A percentile compares a stretch with the other conserved stretches of the same genome.
Conservation (phyloP, 176 grass and related monocot genomes). For the Musa acuminata region DNA sequence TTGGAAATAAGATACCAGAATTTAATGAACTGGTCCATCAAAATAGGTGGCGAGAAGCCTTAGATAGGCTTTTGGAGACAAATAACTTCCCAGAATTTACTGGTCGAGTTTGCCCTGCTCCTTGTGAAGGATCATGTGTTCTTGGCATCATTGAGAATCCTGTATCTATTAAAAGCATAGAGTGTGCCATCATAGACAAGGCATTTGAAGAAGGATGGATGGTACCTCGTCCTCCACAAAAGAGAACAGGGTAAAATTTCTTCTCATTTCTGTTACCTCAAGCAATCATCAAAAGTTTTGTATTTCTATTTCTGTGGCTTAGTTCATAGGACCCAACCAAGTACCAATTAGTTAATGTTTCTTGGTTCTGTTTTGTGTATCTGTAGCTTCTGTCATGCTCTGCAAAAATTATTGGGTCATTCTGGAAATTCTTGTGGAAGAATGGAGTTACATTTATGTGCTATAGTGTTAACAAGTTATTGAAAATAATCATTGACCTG, state of each 20-base stretch:
- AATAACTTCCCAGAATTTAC: constrained; percentile 99
- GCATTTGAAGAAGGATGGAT: constrained; percentile 97
- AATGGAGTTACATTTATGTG: background rate
- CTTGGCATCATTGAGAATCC: constrained; percentile 98
- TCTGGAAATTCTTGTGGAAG: too few species aligned
- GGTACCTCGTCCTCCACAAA: constrained; percentile 77
- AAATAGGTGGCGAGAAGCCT: constrained; percentile 85
- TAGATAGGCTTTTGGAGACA: constrained; percentile 89
- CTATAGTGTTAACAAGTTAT: background rate
- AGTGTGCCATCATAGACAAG: constrained; percentile 96
- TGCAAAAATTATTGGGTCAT: too few species aligned
- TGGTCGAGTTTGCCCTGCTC: constrained; percentile 92
- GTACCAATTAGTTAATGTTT: background rate
- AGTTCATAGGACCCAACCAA: background rate
- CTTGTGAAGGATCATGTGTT: constrained; percentile 96
- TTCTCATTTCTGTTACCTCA: constrained; percentile 1
- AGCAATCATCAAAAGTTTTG: constrained; percentile 1
- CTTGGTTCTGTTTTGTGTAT: constrained; percentile 1
- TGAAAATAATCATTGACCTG: background rate
- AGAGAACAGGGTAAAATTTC: constrained; percentile 74
- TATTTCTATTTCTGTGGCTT: background rate
- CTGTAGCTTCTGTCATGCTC: background rate
- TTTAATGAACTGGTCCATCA: constrained; percentile 97
- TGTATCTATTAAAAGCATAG: constrained; percentile 97
- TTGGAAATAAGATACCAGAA: constrained; percentile 98